Conservation (phyloP, 1,139 yeast species). For the Tardiomyces depauwii region DNA sequence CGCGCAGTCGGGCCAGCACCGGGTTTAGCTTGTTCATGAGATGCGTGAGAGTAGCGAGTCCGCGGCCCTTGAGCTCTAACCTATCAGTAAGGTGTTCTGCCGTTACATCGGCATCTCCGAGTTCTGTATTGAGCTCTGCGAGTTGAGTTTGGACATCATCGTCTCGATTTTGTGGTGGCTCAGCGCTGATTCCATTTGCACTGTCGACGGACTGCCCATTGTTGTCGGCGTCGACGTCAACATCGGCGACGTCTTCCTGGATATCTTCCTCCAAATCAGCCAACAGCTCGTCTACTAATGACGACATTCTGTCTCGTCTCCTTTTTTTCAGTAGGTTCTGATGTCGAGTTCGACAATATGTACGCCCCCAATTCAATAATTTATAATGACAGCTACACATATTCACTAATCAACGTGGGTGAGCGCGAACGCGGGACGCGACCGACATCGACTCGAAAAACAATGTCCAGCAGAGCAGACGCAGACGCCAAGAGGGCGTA, state of each 20-base stretch:
- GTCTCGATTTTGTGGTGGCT: background rate
- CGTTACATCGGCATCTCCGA: constrained; percentile 11
- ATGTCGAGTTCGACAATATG: too few relatives aligned
- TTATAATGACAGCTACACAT: background rate
- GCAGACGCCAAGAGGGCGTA: constrained; percentile 13
- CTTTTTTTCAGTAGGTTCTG: too few relatives aligned
- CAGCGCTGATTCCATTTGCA: constrained; percentile 1
- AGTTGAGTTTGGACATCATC: constrained; percentile 1
- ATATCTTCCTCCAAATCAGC: constrained; percentile 26
- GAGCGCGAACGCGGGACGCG: too few relatives aligned
- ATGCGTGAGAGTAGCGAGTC: constrained; percentile 10
- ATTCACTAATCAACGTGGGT: background rate
- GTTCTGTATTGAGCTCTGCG: constrained; percentile 4
- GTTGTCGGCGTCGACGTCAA: constrained; percentile 4
- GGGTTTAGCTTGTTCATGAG: constrained; percentile 19
- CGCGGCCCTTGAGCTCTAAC: constrained; percentile 10
- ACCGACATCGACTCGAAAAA: background rate
- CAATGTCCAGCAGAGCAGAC: background rate
- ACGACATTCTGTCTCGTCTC: background rate
- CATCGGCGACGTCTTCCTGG: constrained; percentile 6
- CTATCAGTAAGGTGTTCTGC: constrained; percentile 11
- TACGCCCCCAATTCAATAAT: background rate
- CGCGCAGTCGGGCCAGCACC: constrained; percentile 17
- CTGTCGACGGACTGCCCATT: background rate
- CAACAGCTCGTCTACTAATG: constrained; percentile 18